Percentiles rank a stretch among this genome's conserved stretches.
Evolutionary conservation across 345 rosid genomes (phyloP).

Genomic region (Dovyalis caffra): DNA sequence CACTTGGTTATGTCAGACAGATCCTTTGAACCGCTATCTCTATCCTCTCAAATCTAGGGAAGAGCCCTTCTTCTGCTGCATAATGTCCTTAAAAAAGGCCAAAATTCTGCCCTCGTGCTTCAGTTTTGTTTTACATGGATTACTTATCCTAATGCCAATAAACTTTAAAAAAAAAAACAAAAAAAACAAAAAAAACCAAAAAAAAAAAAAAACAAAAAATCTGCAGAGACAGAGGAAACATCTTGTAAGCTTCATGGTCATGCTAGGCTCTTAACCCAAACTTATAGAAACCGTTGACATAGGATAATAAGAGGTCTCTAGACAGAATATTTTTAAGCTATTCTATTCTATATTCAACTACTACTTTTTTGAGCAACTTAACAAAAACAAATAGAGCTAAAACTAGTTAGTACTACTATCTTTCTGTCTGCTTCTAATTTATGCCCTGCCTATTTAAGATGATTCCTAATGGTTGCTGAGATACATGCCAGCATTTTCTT

Average conservation of each 20-base stretch:
- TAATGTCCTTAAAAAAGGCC: constrained; percentile 54
- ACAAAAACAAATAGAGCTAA: constrained; percentile 15
- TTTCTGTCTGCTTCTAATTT: constrained; percentile 21
- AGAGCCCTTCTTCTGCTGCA: constrained; percentile 28
- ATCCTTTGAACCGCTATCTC: constrained; percentile 29
- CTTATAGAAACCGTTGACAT: constrained; percentile 36
- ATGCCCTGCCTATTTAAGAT: constrained; percentile 50
- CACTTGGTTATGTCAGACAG: constrained; percentile 30
- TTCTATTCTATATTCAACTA: constrained; percentile 33
- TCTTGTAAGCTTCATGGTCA: constrained; percentile 31
- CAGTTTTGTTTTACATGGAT: constrained; percentile 27
- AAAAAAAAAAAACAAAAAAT: background rate
- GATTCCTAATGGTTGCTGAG: constrained; percentile 35
- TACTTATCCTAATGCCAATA: background rate
- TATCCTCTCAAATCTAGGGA: constrained; percentile 33
- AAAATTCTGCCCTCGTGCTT: constrained; percentile 44
- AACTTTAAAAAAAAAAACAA: too few relatives aligned
- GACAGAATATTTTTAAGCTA: constrained; percentile 30
- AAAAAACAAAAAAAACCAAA: background rate
- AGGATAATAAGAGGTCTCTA: constrained; percentile 21
- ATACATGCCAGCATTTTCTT: constrained; percentile 51
- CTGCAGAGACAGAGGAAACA: constrained; percentile 25
- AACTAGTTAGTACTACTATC: constrained; percentile 7
- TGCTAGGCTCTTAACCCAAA: constrained; percentile 16
- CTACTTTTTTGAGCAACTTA: constrained; percentile 25